These are phyloP conservation scores for Tubosaeta brunneosetosa DNA, from an alignment of 768 basidiomycete species.

Conservation along the genomic window DNA sequence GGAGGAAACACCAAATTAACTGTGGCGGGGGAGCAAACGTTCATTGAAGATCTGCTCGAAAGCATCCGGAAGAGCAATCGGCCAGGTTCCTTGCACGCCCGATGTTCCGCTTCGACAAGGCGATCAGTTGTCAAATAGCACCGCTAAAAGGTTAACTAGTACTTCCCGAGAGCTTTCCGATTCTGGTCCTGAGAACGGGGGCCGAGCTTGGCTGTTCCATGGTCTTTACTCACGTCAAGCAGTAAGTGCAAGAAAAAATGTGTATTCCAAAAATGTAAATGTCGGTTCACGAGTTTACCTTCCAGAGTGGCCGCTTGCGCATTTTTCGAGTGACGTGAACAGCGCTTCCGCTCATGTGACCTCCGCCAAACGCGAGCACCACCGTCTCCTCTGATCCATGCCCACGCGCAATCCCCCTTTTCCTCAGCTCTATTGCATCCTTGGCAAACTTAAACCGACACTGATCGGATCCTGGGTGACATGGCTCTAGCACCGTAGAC, in stretches of 20 bases:
- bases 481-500: conserved; percentile 10
- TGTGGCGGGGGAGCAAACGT: conserved; percentile 8
- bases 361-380: conserved; percentile 81
- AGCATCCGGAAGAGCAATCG: conserved; percentile 12
- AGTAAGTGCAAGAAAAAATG: conserved; percentile 22
- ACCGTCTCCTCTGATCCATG: conserved; percentile 83
- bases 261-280: conserved; percentile 10
- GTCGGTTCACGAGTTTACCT: conserved; percentile 67
- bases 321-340: conserved; percentile 87
- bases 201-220: not conserved
- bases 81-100: conserved; percentile 6
- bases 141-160: conserved; percentile 26
- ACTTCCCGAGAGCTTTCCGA: conserved; percentile 19
- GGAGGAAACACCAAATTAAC: too few relatives aligned
- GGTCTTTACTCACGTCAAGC: conserved; percentile 1
- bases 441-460: conserved; percentile 90
- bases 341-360: conserved; percentile 61
- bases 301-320: conserved; percentile 78
- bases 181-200: conserved; percentile 7
- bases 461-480: conserved; percentile 66
- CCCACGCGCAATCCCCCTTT: conserved; percentile 68
- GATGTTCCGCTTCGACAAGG: conserved; percentile 9
- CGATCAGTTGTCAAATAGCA: conserved; percentile 18
- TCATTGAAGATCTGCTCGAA: conserved; percentile 14
- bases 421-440: conserved; percentile 79